These are phyloP conservation scores for Trichosporon ovoides DNA, from an alignment of 1,284 basidiomycete species.

Conservation along the genomic window DNA sequence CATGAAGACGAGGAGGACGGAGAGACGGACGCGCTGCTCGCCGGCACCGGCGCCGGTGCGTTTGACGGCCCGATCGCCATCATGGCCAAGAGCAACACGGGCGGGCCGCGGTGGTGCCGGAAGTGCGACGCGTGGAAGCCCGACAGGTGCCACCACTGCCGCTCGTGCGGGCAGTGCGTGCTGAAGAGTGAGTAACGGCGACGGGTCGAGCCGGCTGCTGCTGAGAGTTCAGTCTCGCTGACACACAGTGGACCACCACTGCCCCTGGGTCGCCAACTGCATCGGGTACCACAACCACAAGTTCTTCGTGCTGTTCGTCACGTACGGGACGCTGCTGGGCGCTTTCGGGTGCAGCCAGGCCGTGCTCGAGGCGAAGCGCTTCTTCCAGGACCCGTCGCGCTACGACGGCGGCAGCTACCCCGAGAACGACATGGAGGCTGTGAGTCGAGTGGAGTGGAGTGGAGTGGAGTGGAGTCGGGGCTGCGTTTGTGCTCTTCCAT, in stretches of 20 bases:
- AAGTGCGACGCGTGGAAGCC: slow-evolving; percentile 57
- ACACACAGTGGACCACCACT: slow-evolving; percentile 67
- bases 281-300: slow-evolving; percentile 80
- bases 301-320: slow-evolving; percentile 75
- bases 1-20: slow-evolving; percentile 7
- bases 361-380: slow-evolving; percentile 59
- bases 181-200: slow-evolving; percentile 67
- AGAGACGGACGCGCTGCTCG: slow-evolving; percentile 13
- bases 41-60: slow-evolving; percentile 10
- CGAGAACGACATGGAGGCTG: slow-evolving; percentile 4
- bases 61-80: slow-evolving; percentile 7
- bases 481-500: too few species aligned
- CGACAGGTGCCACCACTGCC: slow-evolving; percentile 77
- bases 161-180: slow-evolving; percentile 68
- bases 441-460: slow-evolving; percentile 5
- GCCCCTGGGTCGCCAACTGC: slow-evolving; percentile 79
- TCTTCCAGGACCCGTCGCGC: slow-evolving; percentile 55
- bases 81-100: slow-evolving; percentile 37
- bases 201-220: slow-evolving; percentile 24
- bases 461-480: slow-evolving; percentile 7
- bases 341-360: slow-evolving; percentile 60
- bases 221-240: background rate
- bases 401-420: slow-evolving; percentile 1
- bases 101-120: slow-evolving; percentile 41
- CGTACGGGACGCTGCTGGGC: slow-evolving; percentile 61